Conservation (phyloP, 1,284 basidiomycete species). For the Ceratobasidium papillatum region DNA sequence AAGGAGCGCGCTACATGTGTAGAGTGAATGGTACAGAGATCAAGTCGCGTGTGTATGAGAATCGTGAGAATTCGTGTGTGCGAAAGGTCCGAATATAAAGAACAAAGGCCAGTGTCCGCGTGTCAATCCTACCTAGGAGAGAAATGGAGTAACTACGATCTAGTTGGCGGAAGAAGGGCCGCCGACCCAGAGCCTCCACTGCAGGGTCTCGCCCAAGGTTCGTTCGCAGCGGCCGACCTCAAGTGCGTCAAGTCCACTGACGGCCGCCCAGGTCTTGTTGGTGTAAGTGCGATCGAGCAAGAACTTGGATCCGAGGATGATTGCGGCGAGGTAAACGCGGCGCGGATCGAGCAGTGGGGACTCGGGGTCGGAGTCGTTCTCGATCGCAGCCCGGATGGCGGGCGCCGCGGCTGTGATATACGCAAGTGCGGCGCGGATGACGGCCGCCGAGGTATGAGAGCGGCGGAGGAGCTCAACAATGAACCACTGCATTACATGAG, state of each 20-base stretch:
- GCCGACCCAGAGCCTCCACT: slow-evolving; percentile 88
- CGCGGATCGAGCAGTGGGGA: slow-evolving; percentile 84
- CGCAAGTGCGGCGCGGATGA: slow-evolving; percentile 29
- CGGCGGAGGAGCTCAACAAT: slow-evolving; percentile 35
- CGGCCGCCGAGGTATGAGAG: slow-evolving; percentile 27
- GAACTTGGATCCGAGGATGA: slow-evolving; percentile 92
- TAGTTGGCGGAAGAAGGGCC: slow-evolving; percentile 21
- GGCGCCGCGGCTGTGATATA: slow-evolving; percentile 31
- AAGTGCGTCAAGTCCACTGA: slow-evolving; percentile 77
- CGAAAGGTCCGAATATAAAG: background rate
- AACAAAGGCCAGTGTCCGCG: slow-evolving; percentile 4
- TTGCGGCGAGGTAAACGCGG: slow-evolving; percentile 84
- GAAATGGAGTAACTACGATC: background rate
- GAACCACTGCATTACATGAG: slow-evolving; percentile 37
- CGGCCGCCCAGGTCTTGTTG: slow-evolving; percentile 90
- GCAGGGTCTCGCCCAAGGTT: slow-evolving; percentile 77
- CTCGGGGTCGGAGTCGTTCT: slow-evolving; percentile 13
- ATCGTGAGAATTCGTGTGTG: slow-evolving; percentile 10
- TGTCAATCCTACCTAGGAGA: slow-evolving; percentile 7
- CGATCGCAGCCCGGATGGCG: slow-evolving; percentile 16
- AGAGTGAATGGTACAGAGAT: slow-evolving; percentile 4
- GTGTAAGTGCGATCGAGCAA: slow-evolving; percentile 93
- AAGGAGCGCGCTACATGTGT: slow-evolving; percentile 12
- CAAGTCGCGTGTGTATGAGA: background rate
- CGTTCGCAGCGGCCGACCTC: slow-evolving; percentile 84